These are phyloP conservation scores for Gossypium laxum DNA, from an alignment of 441 rosid species.

Conservation along the genomic window DNA sequence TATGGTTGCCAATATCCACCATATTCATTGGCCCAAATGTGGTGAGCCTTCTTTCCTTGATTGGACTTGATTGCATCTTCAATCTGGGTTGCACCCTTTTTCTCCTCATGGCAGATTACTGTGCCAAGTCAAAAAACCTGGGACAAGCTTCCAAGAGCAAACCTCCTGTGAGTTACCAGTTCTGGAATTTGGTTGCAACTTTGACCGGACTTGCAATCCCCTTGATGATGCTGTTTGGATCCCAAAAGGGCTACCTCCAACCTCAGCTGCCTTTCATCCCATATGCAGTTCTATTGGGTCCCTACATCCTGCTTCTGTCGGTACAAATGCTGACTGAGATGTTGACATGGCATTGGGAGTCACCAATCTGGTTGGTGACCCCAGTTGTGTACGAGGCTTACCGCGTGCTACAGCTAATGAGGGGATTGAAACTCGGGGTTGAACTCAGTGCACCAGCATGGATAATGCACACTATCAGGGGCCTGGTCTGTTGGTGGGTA, in stretches of 20 bases:
- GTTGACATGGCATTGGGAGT: constrained; percentile 84
- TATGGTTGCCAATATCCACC: constrained; percentile 81
- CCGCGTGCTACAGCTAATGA: constrained; percentile 69
- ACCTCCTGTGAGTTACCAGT: constrained; percentile 70
- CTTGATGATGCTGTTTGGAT: constrained; percentile 38
- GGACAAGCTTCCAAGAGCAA: constrained; percentile 34
- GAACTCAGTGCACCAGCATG: constrained; percentile 68
- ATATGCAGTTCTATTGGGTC: constrained; percentile 58
- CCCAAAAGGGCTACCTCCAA: constrained; percentile 54
- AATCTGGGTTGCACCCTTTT: constrained; percentile 74
- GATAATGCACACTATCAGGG: constrained; percentile 66
- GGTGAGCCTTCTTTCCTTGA: constrained; percentile 73
- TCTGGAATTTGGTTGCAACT: constrained; percentile 66
- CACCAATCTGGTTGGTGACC: constrained; percentile 84
- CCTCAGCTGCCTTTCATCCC: constrained; percentile 60
- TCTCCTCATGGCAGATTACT: constrained; percentile 77
- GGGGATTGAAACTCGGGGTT: constrained; percentile 68
- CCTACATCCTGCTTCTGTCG: constrained; percentile 64
- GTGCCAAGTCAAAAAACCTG: constrained; percentile 42
- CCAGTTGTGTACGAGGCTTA: constrained; percentile 79
- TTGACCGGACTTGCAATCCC: constrained; percentile 56
- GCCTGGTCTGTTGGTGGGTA: constrained; percentile 86
- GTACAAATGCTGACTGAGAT: constrained; percentile 71
- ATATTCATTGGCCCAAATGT: constrained; percentile 68
- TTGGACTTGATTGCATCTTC: constrained; percentile 78